phyloP scores from a whole-genome alignment of 2,329 filamentous ascomycete genomes.

The Sporothrix inflata region DNA sequence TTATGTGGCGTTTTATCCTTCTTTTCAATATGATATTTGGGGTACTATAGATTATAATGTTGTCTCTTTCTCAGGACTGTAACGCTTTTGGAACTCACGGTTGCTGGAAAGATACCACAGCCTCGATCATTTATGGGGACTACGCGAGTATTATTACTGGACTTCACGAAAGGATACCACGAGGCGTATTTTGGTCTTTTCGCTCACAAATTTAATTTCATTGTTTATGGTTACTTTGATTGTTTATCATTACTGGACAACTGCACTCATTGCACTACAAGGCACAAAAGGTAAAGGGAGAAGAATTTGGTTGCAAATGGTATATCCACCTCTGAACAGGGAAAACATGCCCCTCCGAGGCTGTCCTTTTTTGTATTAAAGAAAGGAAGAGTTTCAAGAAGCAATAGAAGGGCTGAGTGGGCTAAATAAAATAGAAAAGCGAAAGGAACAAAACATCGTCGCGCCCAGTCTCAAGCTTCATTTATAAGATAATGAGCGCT shows the following conservation, averaged over 20 bases:
- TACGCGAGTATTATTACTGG: not conserved
- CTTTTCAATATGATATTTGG: not conserved
- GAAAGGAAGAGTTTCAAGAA: conserved; percentile 21
- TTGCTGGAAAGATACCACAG: not conserved
- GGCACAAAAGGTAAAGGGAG: not conserved
- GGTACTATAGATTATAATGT: not conserved
- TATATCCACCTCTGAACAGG: conserved; percentile 23
- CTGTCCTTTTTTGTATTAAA: conserved; percentile 11
- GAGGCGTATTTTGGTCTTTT: not conserved
- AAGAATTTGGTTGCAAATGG: conserved; percentile 18
- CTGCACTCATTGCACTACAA: not conserved
- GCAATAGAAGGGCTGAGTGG: conserved; percentile 30
- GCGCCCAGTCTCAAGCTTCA: not conserved
- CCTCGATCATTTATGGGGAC: not conserved
- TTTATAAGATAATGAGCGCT: no score
- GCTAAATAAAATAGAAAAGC: conserved; percentile 28
- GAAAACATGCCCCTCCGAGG: conserved; percentile 14
- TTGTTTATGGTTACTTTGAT: not conserved
- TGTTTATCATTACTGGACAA: not conserved
- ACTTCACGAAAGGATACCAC: not conserved
- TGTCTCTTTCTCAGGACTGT: not conserved
- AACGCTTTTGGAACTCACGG: not conserved
- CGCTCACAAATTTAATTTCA: not conserved
- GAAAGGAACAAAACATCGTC: conserved; percentile 25
- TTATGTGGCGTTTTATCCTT: not conserved